These are phyloP conservation scores for Malus hybrid DNA, from an alignment of 331 rosid genomes.

Conservation along the genomic window DNA sequence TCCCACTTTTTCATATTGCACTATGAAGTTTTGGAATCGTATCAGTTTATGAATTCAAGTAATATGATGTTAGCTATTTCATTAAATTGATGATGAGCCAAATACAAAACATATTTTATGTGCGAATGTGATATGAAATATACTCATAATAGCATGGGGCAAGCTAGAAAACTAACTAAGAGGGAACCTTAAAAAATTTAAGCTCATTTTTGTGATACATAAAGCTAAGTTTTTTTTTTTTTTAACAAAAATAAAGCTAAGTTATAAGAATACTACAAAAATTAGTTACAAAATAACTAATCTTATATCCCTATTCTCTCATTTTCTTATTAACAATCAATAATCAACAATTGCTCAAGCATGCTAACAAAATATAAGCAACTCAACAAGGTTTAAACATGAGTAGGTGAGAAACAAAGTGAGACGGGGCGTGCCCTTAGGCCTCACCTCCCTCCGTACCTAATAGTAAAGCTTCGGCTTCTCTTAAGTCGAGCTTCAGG, in stretches of 20 bases:
- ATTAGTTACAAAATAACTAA: background rate
- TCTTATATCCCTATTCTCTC: background rate
- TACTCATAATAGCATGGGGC: background rate
- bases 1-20: background rate
- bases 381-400: background rate
- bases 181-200: background rate
- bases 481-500: background rate
- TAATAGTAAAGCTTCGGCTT: no score
- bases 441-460: background rate
- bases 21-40: background rate
- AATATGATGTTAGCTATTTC: no score
- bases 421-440: rapidly evolving
- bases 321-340: background rate
- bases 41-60: no score
- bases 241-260: background rate
- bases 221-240: no score
- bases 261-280: no score
- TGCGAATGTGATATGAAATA: no score
- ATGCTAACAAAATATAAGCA: background rate
- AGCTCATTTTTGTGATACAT: background rate
- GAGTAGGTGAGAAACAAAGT: background rate
- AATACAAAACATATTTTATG: no score
- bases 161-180: no score
- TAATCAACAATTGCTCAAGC: background rate
- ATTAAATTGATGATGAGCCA: no score